Conservation (phyloP, 2,329 filamentous ascomycete species). For the Keithomyces neogunnii region DNA sequence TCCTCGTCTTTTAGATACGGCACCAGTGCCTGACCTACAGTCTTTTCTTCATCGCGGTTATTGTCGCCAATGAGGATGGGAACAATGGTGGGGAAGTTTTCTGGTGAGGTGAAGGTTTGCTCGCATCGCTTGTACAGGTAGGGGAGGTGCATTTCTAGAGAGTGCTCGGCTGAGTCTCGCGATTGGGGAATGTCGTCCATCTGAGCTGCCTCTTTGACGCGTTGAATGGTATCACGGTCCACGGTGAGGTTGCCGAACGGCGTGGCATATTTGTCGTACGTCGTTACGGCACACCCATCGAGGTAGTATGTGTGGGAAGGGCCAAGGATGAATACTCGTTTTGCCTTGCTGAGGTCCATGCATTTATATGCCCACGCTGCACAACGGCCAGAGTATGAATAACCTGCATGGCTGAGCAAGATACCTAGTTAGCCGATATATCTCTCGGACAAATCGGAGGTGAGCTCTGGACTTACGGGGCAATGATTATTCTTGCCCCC, state of each 20-base stretch:
- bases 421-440: neutral
- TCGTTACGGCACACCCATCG: conserved; percentile 65
- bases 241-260: conserved; percentile 64
- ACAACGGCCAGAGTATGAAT: conserved; percentile 81
- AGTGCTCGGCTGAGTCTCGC: conserved; percentile 79
- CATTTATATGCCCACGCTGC: conserved; percentile 93
- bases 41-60: conserved; percentile 52
- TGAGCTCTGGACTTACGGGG: conserved; percentile 59
- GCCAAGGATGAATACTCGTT: conserved; percentile 84
- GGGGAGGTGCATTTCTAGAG: conserved; percentile 91
- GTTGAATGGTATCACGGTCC: conserved; percentile 46
- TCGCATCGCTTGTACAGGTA: conserved; percentile 76
- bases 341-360: conserved; percentile 72
- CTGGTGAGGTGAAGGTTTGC: conserved; percentile 37
- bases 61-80: conserved; percentile 83
- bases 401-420: conserved; percentile 73
- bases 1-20: conserved; percentile 67
- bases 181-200: conserved; percentile 49
- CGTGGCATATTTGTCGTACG: conserved; percentile 62
- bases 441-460: neutral
- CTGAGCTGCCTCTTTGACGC: conserved; percentile 31
- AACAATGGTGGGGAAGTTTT: conserved; percentile 63
- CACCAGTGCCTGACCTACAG: conserved; percentile 61
- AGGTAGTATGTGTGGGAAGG: conserved; percentile 87
- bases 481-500: conserved; percentile 78